Conservation (phyloP, 2,329 filamentous ascomycete genomes). For the Clonostachys rhizophaga region DNA sequence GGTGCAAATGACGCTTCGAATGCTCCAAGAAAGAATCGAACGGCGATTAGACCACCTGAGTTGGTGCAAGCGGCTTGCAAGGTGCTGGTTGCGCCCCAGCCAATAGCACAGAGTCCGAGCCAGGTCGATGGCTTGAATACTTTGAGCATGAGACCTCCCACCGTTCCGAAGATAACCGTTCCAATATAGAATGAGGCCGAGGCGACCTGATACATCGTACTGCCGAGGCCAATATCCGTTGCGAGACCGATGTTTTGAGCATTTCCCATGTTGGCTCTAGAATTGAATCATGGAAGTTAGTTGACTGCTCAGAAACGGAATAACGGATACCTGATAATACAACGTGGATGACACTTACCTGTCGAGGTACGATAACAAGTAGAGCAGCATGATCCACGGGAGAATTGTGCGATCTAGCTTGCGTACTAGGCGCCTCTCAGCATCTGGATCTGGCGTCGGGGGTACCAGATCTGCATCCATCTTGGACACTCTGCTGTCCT, state of each 20-base stretch:
- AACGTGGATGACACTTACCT: not conserved
- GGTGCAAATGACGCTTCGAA: constrained; percentile 21
- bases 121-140: constrained; percentile 33
- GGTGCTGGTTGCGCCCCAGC: constrained; percentile 7
- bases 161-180: constrained; percentile 41
- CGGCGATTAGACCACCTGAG: constrained; percentile 13
- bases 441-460: not conserved
- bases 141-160: constrained; percentile 24
- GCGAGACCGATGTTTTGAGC: constrained; percentile 76
- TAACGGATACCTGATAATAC: not conserved
- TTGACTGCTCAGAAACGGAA: not conserved
- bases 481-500: no score
- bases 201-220: constrained; percentile 20
- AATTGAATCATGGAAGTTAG: not conserved
- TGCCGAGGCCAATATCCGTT: constrained; percentile 55
- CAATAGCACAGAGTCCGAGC: constrained; percentile 22
- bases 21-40: constrained; percentile 24
- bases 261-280: constrained; percentile 37
- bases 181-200: constrained; percentile 50
- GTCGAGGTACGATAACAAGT: constrained; percentile 6
- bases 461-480: no score
- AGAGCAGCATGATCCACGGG: constrained; percentile 8
- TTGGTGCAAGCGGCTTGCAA: constrained; percentile 7
- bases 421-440: constrained; percentile 5
- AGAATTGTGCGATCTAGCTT: constrained; percentile 7